Evolutionary conservation across 1,139 yeast genomes (phyloP).

Genomic region (Zygoascus sp.): DNA sequence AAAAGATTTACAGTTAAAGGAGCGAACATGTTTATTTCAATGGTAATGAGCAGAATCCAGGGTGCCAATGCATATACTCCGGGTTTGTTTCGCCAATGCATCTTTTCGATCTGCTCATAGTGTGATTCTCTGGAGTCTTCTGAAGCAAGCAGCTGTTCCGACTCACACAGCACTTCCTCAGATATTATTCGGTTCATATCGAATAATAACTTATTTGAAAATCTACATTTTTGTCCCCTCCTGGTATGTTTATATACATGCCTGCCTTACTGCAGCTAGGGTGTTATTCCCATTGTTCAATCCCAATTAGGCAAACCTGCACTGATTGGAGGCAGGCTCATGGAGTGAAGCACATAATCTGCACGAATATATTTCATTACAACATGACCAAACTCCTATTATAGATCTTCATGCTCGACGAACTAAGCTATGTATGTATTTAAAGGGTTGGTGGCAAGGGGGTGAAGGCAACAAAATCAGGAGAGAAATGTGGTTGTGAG

Average conservation of each 20-base stretch:
- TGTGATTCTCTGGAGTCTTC: not conserved
- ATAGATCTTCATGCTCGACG: not conserved
- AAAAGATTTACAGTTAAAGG: slow-evolving; percentile 6
- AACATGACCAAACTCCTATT: not conserved
- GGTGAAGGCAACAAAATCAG: no score
- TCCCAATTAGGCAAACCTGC: not conserved
- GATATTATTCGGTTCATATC: not conserved
- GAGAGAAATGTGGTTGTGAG: no score
- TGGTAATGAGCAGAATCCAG: slow-evolving; percentile 1
- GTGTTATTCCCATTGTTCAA: not conserved
- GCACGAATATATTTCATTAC: not conserved
- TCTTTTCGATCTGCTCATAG: not conserved
- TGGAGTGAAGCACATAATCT: not conserved
- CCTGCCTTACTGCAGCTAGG: not conserved
- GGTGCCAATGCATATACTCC: not conserved
- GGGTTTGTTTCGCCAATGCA: not conserved
- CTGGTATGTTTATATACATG: not conserved
- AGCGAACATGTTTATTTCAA: slow-evolving; percentile 5
- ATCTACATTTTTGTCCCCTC: not conserved
- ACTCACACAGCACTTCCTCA: not conserved
- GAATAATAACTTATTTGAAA: not conserved
- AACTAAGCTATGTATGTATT: not conserved
- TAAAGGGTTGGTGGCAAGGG: no score
- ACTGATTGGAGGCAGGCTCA: not conserved
- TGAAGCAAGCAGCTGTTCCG: not conserved